phyloP scores from a whole-genome alignment of 495 filamentous ascomycete species.

The Extremus antarcticus region DNA sequence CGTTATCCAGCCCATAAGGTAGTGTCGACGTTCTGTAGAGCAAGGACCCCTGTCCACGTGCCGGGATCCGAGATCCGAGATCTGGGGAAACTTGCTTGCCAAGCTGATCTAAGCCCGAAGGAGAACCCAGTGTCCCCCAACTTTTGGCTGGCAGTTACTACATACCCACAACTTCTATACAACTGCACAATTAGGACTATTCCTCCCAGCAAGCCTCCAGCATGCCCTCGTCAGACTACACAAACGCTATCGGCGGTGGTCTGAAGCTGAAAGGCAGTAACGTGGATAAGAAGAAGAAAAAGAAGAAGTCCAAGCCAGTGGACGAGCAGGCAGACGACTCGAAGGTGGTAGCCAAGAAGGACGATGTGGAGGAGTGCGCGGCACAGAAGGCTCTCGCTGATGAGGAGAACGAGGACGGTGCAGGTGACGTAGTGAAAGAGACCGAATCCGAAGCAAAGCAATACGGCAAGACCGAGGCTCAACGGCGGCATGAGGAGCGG shows the following conservation, averaged over 20 bases:
- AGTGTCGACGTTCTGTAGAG: too few relatives aligned
- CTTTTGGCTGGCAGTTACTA: background rate
- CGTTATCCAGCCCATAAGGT: too few relatives aligned
- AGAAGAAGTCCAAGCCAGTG: constrained; percentile 34
- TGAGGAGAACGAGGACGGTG: background rate
- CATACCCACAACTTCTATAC: background rate
- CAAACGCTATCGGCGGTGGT: constrained; percentile 47
- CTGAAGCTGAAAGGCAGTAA: constrained; percentile 70
- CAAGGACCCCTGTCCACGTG: too few relatives aligned
- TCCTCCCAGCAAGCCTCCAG: background rate
- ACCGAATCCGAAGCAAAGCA: constrained; percentile 14
- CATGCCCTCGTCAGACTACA: constrained; percentile 61
- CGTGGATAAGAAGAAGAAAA: constrained; percentile 53
- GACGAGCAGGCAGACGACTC: too few relatives aligned
- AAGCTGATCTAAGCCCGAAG: background rate
- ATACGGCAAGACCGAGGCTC: constrained; percentile 69
- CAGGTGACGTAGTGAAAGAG: constrained; percentile 10
- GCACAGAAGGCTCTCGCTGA: constrained; percentile 2
- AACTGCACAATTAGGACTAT: too few relatives aligned
- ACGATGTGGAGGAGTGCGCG: too few relatives aligned
- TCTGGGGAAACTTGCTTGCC: too few relatives aligned
- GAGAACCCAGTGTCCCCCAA: background rate
- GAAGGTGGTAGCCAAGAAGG: background rate
- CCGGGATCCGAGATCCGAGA: too few relatives aligned
- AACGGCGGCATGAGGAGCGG: constrained; percentile 67